These are phyloP conservation scores for Westerdykella ornata DNA, from an alignment of 2,329 filamentous ascomycete species.

Conservation along the genomic window DNA sequence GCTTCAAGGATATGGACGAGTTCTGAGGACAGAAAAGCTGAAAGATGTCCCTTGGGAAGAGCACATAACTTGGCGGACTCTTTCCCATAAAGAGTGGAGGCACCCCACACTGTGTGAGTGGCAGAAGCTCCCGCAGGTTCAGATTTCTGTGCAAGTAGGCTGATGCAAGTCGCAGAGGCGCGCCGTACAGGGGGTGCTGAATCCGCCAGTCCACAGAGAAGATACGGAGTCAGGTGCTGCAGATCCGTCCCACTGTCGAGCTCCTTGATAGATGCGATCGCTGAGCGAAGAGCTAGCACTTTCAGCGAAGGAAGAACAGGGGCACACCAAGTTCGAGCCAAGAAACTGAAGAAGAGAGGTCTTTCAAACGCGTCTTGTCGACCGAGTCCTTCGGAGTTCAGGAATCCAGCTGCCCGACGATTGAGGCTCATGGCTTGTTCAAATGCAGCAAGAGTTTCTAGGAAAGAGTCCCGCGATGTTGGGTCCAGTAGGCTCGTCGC, in stretches of 20 bases:
- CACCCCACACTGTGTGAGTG: constrained; percentile 39
- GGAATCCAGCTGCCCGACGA: constrained; percentile 38
- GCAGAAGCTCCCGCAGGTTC: constrained; percentile 7
- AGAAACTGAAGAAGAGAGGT: constrained; percentile 67
- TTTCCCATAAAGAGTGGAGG: constrained; percentile 53
- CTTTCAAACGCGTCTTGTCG: constrained; percentile 51
- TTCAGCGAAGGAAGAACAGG: constrained; percentile 63
- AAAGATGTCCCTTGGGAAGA: constrained; percentile 53
- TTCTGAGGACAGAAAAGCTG: constrained; percentile 57
- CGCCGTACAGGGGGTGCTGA: constrained; percentile 67
- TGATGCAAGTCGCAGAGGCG: constrained; percentile 62
- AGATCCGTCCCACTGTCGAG: constrained; percentile 53
- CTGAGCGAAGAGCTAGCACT: constrained; percentile 60
- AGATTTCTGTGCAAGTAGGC: constrained; percentile 16
- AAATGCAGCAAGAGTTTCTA: constrained; percentile 25
- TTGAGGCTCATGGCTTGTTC: constrained; percentile 21
- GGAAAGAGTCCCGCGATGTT: constrained; percentile 18
- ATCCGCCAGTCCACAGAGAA: constrained; percentile 68
- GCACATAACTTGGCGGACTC: constrained; percentile 47
- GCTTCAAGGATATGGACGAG: constrained; percentile 77
- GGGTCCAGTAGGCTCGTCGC: constrained; percentile 24
- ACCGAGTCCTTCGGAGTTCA: constrained; percentile 50
- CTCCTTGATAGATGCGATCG: constrained; percentile 17
- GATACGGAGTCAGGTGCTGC: constrained; percentile 77
- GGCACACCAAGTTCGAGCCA: constrained; percentile 67